Evolutionary conservation across 2,329 filamentous ascomycete genomes (phyloP), one percentile per base, ranked within the genome.

Genomic region (Aulographum hederae): DNA sequence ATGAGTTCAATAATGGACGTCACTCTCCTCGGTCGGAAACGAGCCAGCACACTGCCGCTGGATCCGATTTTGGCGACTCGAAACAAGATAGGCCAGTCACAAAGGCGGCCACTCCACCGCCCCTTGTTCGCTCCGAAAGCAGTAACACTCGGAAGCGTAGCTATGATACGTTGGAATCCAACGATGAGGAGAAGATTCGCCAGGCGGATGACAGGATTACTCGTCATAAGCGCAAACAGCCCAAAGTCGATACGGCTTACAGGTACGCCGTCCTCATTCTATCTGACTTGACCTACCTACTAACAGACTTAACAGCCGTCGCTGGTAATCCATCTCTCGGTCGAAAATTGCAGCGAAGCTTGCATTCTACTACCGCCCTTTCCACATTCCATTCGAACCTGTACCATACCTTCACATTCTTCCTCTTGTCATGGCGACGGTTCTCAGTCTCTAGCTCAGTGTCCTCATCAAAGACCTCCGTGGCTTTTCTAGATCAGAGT

Each of bases 1-100:
- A 25, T 25, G n/a, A 8, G 21, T n/a, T n/a, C 8, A 25, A 8
- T 8, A 25, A 25, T 25, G 21, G 21, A 8, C 21, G 21, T n/a
- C 14, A 18, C 8, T 26, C 11, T 20, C 14, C 18, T 31, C 29
- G 18, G 8, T 31, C 29, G 8, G 18, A 21, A 8, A 21, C 8
- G 14, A 31, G 29, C 18, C 8, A 18, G 6, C 29, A 21, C 17
- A 31, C 29, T 6, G 11, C 8, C 8, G 14, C 18, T 12, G 29
- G 29, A 8, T 31, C 29, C 18, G 29, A 31, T 14, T 31, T 31
- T 21, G 29, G 14, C 11, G 27, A 16, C 27, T 10, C n/a, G n/a
- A n/a, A n/a, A n/a, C 10, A 28, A 16, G 27, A 16, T 14, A n/a
- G n/a, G n/a, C n/a, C n/a, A n/a, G 14, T 14, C 8, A 28, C 27